Conservation (phyloP, 768 basidiomycete species). For the Xerocomellus dryophilus region DNA sequence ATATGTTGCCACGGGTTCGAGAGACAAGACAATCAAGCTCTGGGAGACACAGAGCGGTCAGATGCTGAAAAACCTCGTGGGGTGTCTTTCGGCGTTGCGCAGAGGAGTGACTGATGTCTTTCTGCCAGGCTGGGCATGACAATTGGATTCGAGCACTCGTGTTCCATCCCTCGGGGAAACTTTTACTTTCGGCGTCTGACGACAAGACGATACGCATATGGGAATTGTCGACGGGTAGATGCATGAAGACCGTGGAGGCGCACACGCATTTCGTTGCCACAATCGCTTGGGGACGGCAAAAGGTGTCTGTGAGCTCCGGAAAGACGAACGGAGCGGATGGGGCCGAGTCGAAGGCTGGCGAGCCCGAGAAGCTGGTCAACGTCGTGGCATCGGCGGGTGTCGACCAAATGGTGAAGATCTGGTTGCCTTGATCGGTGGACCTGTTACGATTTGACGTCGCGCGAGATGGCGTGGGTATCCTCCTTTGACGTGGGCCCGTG, state of each 20-base stretch:
- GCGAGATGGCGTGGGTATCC: constrained; percentile 14
- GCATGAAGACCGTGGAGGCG: constrained; percentile 83
- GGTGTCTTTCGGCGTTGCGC: constrained; percentile 20
- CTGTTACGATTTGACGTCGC: neutral
- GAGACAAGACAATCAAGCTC: constrained; percentile 89
- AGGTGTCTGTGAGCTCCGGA: constrained; percentile 39
- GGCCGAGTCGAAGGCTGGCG: constrained; percentile 29
- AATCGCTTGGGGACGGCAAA: constrained; percentile 74
- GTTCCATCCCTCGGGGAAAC: constrained; percentile 89
- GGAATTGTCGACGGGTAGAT: constrained; percentile 84
- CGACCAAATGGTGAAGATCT: constrained; percentile 65
- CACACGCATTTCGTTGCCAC: constrained; percentile 82
- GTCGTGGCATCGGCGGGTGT: constrained; percentile 68
- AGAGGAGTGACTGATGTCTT: constrained; percentile 5
- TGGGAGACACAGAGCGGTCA: constrained; percentile 89
- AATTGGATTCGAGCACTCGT: constrained; percentile 88
- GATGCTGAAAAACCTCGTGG: constrained; percentile 70
- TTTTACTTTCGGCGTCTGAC: constrained; percentile 86
- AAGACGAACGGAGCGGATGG: constrained; percentile 40
- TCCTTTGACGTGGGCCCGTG: constrained; percentile 5
- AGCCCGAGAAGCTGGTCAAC: constrained; percentile 59
- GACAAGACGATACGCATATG: constrained; percentile 90
- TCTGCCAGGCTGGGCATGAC: constrained; percentile 69
- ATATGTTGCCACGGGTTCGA: constrained; percentile 77
- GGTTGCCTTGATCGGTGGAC: constrained; percentile 46